Evolutionary conservation across 129 eudicot species (phyloP).

Genomic region (Pittosporum tobira): DNA sequence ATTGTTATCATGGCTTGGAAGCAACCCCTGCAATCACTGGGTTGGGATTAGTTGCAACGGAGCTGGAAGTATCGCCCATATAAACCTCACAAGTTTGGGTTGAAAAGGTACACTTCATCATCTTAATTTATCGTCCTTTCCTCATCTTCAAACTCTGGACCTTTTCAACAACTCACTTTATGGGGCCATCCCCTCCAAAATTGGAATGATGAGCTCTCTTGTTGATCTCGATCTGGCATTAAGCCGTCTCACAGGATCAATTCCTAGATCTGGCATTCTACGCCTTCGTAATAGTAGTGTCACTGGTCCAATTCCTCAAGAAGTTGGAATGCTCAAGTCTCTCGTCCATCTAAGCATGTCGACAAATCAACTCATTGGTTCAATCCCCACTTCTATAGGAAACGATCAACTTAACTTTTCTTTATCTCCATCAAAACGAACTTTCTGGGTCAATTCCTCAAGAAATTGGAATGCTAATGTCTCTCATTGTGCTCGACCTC

Average conservation of each 20-base stretch:
- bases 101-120: no score
- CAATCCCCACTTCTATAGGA: slow-evolving; percentile 8
- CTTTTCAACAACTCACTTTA: slow-evolving; percentile 16
- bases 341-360: background rate
- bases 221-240: no score
- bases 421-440: background rate
- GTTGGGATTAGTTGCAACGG: no score
- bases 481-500: slow-evolving; percentile 11
- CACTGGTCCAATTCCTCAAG: slow-evolving; percentile 12
- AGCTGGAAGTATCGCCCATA: background rate
- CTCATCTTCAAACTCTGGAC: slow-evolving; percentile 9
- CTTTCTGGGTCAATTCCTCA: no score
- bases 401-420: slow-evolving; percentile 3
- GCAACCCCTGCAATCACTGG: slow-evolving; percentile 9
- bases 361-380: slow-evolving; percentile 3
- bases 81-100: slow-evolving; percentile 1
- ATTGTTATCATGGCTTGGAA: slow-evolving; percentile 6
- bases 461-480: slow-evolving; percentile 9
- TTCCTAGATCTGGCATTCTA: slow-evolving; percentile 16
- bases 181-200: no score
- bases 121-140: slow-evolving; percentile 10
- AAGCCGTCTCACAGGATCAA: slow-evolving; percentile 2
- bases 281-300: slow-evolving; percentile 2
- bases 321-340: slow-evolving; percentile 18
- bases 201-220: no score